These are phyloP conservation scores for Tubosaeta sp. DNA, from an alignment of 768 basidiomycete species.

Conservation along the genomic window DNA sequence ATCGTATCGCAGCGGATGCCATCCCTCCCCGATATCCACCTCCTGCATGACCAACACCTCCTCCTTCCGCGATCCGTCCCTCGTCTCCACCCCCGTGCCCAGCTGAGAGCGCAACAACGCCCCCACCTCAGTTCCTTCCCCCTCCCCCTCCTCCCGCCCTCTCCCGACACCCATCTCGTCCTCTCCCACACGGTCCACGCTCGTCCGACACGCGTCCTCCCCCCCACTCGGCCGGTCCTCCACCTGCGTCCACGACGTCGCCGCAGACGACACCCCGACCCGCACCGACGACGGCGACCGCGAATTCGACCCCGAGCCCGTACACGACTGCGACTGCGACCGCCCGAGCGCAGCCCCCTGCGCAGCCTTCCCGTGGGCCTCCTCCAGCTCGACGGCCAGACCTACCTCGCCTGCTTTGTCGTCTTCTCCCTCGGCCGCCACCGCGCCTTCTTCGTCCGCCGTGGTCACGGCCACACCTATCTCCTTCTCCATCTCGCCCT, in stretches of 20 bases:
- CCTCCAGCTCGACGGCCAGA: neutral
- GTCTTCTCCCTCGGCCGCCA: neutral
- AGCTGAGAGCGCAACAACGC: conserved; percentile 33
- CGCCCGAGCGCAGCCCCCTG: neutral
- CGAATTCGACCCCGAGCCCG: conserved; percentile 9
- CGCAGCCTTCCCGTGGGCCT: neutral
- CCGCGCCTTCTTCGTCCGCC: conserved; percentile 6
- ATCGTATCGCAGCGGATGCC: conserved; percentile 22
- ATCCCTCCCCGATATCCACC: conserved; percentile 21
- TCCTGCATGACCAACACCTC: conserved; percentile 22
- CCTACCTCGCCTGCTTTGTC: neutral
- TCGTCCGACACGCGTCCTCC: conserved; percentile 2
- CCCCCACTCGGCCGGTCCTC: conserved; percentile 8
- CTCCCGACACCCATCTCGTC: neutral
- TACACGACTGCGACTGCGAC: conserved; percentile 9
- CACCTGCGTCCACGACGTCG: conserved; percentile 27
- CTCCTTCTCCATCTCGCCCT: neutral
- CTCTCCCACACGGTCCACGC: neutral
- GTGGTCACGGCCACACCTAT: conserved; percentile 15
- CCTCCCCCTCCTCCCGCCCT: neutral
- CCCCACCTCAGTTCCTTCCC: conserved; percentile 13
- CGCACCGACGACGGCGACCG: conserved; percentile 14
- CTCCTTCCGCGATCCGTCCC: conserved; percentile 7
- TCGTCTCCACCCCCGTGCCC: conserved; percentile 17
- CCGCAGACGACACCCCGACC: conserved; percentile 20